Evolutionary conservation across 768 basidiomycete species (phyloP).

Genomic region (Jaapia argillacea): DNA sequence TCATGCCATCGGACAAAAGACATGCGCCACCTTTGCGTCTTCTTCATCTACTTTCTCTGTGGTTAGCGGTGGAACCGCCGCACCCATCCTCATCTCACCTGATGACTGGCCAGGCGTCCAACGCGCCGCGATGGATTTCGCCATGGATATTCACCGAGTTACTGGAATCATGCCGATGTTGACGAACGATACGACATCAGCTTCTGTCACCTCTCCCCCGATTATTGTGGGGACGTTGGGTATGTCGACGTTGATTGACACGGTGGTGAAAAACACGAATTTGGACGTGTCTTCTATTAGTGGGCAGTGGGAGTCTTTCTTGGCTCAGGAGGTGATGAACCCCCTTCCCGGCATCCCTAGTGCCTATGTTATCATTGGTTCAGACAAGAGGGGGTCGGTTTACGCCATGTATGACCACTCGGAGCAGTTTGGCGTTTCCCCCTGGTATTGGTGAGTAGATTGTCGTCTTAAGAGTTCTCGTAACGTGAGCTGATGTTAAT

Average conservation of each 20-base stretch:
- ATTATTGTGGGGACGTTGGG: slow-evolving; percentile 62
- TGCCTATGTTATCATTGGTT: slow-evolving; percentile 60
- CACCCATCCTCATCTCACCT: slow-evolving; percentile 37
- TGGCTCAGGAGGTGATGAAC: slow-evolving; percentile 39
- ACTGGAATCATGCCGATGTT: slow-evolving; percentile 41
- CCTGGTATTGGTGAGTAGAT: slow-evolving; percentile 63
- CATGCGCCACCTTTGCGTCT: slow-evolving; percentile 35
- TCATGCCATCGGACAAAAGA: slow-evolving; percentile 36
- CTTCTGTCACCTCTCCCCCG: slow-evolving; percentile 20
- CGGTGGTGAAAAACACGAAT: slow-evolving; percentile 39
- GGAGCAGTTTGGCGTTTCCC: slow-evolving; percentile 64
- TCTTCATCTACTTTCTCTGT: slow-evolving; percentile 28
- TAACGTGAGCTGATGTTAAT: not conserved
- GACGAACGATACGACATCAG: slow-evolving; percentile 30
- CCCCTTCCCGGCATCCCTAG: slow-evolving; percentile 46
- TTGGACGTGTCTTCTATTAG: slow-evolving; percentile 46
- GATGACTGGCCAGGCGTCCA: slow-evolving; percentile 61
- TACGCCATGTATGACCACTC: slow-evolving; percentile 59
- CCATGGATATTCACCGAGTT: slow-evolving; percentile 48
- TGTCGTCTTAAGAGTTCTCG: no score
- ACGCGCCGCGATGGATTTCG: slow-evolving; percentile 50
- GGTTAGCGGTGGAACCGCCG: slow-evolving; percentile 32
- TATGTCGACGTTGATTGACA: slow-evolving; percentile 41
- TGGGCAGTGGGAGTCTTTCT: slow-evolving; percentile 61
- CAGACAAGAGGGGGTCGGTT: slow-evolving; percentile 62